Conservation (phyloP, 495 filamentous ascomycete species). For the Lentithecium fluviatile region DNA sequence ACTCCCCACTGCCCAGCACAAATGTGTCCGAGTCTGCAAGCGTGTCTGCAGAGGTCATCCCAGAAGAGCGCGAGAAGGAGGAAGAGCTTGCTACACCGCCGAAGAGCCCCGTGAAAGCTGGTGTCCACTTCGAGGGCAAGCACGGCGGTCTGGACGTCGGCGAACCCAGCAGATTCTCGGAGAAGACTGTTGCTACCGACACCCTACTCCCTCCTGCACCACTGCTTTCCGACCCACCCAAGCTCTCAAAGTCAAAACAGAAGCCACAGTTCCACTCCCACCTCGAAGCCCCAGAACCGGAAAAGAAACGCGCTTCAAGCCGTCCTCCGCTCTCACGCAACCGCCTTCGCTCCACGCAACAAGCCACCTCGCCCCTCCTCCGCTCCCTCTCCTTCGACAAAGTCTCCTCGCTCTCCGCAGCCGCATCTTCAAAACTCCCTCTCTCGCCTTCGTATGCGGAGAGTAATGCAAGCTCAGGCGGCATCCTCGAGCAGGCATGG, state of each 20-base stretch:
- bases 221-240: constrained; percentile 37
- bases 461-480: constrained; percentile 36
- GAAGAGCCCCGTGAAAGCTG: constrained; percentile 42
- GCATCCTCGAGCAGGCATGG: constrained; percentile 79
- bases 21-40: constrained; percentile 52
- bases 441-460: constrained; percentile 9
- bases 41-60: constrained; percentile 45
- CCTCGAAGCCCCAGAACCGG: not conserved
- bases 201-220: constrained; percentile 38
- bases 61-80: constrained; percentile 51
- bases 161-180: constrained; percentile 4
- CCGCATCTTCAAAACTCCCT: not conserved
- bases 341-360: constrained; percentile 19
- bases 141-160: constrained; percentile 26
- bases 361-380: constrained; percentile 30
- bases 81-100: constrained; percentile 55
- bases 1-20: constrained; percentile 39
- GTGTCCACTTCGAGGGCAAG: constrained; percentile 37
- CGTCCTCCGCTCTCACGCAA: constrained; percentile 17
- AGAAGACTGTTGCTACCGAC: constrained; percentile 11
- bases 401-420: constrained; percentile 11
- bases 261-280: constrained; percentile 1
- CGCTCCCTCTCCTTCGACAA: constrained; percentile 35
- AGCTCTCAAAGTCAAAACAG: constrained; percentile 16
- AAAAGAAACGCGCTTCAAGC: not conserved